Conservation (phyloP, 2,329 filamentous ascomycete genomes). For the Fusarium proliferatum region DNA sequence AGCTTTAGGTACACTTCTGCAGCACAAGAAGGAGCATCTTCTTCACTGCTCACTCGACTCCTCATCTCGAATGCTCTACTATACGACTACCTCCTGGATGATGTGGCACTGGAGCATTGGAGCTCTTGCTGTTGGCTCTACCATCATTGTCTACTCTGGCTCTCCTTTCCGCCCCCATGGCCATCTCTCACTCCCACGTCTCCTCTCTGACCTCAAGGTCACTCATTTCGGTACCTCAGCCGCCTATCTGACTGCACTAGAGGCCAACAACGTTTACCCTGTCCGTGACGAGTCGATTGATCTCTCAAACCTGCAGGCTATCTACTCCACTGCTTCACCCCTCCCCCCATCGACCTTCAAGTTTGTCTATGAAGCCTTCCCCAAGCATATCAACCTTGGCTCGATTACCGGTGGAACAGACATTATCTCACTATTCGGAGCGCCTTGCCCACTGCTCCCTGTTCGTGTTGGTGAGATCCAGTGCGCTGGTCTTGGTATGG, state of each 20-base stretch:
- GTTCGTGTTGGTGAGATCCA: slow-evolving; percentile 81
- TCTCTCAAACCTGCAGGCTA: slow-evolving; percentile 77
- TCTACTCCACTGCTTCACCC: slow-evolving; percentile 94
- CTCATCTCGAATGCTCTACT: slow-evolving; percentile 85
- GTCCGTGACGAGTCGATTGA: slow-evolving; percentile 63
- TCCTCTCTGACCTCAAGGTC: slow-evolving; percentile 83
- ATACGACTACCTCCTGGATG: slow-evolving; percentile 97
- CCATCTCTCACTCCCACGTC: slow-evolving; percentile 81
- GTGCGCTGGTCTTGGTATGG: slow-evolving; percentile 82
- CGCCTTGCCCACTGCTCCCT: slow-evolving; percentile 80
- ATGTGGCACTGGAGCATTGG: slow-evolving; percentile 99
- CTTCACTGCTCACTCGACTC: slow-evolving; percentile 85
- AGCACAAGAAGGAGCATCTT: slow-evolving; percentile 97
- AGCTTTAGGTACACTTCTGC: slow-evolving; percentile 86
- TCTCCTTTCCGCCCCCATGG: slow-evolving; percentile 87
- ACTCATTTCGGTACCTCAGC: slow-evolving; percentile 96
- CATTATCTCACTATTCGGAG: slow-evolving; percentile 94
- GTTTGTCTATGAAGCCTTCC: slow-evolving; percentile 89
- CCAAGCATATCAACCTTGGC: slow-evolving; percentile 81
- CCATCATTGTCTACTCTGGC: slow-evolving; percentile 89
- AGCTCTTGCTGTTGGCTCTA: slow-evolving; percentile 83
- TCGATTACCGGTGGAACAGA: slow-evolving; percentile 97
- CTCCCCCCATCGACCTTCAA: slow-evolving; percentile 92
- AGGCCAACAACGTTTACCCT: slow-evolving; percentile 77
- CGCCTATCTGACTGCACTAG: slow-evolving; percentile 90